These are phyloP conservation scores for Daldinia bambusicola DNA, from an alignment of 495 filamentous ascomycete species.

Conservation along the genomic window DNA sequence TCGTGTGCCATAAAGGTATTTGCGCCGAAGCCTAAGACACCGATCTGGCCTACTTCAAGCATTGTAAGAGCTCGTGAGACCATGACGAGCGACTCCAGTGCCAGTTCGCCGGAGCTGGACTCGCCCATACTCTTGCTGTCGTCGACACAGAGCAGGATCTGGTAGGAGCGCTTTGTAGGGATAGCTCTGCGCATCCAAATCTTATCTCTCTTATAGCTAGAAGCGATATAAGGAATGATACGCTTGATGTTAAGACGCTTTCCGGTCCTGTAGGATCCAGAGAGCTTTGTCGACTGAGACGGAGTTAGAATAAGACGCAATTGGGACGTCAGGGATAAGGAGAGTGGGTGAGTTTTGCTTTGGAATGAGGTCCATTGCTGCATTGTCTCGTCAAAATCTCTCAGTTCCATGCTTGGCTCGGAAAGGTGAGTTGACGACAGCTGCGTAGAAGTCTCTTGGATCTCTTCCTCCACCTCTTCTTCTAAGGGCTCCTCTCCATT, in stretches of 20 bases:
- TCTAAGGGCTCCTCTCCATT: slow-evolving; percentile 34
- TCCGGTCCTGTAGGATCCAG: slow-evolving; percentile 95
- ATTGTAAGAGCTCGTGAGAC: slow-evolving; percentile 84
- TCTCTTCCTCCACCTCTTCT: slow-evolving; percentile 65
- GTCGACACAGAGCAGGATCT: slow-evolving; percentile 96
- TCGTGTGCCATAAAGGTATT: slow-evolving; percentile 88
- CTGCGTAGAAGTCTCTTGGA: slow-evolving; percentile 77
- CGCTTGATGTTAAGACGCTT: slow-evolving; percentile 99
- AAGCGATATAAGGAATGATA: slow-evolving; percentile 98
- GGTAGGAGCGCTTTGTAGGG: slow-evolving; percentile 91
- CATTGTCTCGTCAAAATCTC: slow-evolving; percentile 70
- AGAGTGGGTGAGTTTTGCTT: slow-evolving; percentile 81
- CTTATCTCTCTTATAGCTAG: slow-evolving; percentile 97
- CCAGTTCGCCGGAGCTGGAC: slow-evolving; percentile 72
- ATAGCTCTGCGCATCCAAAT: slow-evolving; percentile 98
- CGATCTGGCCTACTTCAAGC: slow-evolving; percentile 92
- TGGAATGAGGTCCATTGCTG: slow-evolving; percentile 88
- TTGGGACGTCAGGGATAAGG: slow-evolving; percentile 88
- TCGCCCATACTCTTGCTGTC: slow-evolving; percentile 91
- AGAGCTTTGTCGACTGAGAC: slow-evolving; percentile 93
- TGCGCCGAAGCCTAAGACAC: slow-evolving; percentile 88
- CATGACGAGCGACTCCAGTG: slow-evolving; percentile 91
- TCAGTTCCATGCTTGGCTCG: slow-evolving; percentile 49
- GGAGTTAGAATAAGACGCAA: slow-evolving; percentile 94
- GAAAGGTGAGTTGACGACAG: slow-evolving; percentile 77